phyloP scores from a whole-genome alignment of 306 rosid species.

The Carpinus fangiana region DNA sequence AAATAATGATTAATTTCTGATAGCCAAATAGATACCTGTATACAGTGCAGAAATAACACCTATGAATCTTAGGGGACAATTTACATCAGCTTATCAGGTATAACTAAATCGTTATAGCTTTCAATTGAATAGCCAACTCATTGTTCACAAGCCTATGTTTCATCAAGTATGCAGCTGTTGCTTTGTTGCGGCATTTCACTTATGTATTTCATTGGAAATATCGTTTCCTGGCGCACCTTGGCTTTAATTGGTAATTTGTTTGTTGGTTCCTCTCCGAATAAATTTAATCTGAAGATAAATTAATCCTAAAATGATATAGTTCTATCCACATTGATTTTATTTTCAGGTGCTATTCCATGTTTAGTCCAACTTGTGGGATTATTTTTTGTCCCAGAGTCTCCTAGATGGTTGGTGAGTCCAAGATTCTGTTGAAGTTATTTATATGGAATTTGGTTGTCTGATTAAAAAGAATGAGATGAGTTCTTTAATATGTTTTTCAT shows the following conservation, averaged over 20 bases:
- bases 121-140: constrained; percentile 11
- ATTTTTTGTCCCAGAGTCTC: constrained; percentile 82
- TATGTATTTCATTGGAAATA: constrained; percentile 61
- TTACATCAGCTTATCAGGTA: constrained; percentile 69
- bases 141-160: not conserved
- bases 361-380: constrained; percentile 55
- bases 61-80: constrained; percentile 65
- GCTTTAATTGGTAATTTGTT: constrained; percentile 48
- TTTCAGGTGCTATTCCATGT: constrained; percentile 65
- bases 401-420: constrained; percentile 86
- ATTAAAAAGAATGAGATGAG: not conserved
- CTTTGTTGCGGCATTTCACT: constrained; percentile 58
- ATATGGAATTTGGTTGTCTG: not conserved
- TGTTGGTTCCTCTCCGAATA: not conserved
- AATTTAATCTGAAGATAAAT: constrained; percentile 8
- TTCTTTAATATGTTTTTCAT: not conserved
- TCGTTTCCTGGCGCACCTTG: constrained; percentile 52
- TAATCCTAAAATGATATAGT: not conserved
- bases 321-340: constrained; percentile 3
- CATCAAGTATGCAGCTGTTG: constrained; percentile 55
- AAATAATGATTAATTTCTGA: not conserved
- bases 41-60: constrained; percentile 79
- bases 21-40: constrained; percentile 58
- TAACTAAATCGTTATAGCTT: not conserved
- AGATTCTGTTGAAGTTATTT: not conserved